phyloP scores from a whole-genome alignment of 768 basidiomycete genomes.

The Rhizopogon salebrosus region DNA sequence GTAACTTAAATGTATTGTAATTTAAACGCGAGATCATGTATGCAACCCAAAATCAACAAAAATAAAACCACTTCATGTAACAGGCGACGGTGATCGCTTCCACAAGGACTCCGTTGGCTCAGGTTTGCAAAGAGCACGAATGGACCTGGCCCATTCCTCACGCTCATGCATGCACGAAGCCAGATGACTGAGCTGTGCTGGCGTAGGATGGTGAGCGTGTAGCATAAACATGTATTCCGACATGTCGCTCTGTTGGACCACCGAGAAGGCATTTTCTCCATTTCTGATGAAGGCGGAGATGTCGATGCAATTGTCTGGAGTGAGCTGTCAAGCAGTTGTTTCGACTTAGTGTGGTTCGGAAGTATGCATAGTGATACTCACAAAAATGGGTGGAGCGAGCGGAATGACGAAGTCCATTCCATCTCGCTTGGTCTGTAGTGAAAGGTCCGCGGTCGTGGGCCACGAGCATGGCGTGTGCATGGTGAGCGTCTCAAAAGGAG shows the following conservation, averaged over 20 bases:
- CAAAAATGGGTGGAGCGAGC: conserved; percentile 27
- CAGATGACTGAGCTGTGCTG: conserved; percentile 33
- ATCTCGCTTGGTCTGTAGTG: conserved; percentile 7
- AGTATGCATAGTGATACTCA: conserved; percentile 26
- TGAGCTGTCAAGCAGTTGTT: conserved; percentile 28
- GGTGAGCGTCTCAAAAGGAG: conserved; percentile 16
- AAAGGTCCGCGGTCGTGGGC: conserved; percentile 31
- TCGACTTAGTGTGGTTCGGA: background rate
- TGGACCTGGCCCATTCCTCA: conserved; percentile 17
- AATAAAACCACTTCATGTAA: background rate
- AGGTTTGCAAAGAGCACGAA: conserved; percentile 12
- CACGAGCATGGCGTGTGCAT: conserved; percentile 33
- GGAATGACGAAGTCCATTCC: conserved; percentile 10
- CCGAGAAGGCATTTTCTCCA: conserved; percentile 39
- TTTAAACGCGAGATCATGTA: background rate
- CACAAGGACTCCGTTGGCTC: background rate
- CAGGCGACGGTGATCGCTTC: background rate
- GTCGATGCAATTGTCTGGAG: conserved; percentile 46
- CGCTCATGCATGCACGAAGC: conserved; percentile 6
- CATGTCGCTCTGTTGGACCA: conserved; percentile 39
- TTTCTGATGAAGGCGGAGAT: conserved; percentile 37
- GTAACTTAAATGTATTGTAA: background rate
- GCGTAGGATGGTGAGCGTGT: conserved; percentile 46
- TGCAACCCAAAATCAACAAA: background rate
- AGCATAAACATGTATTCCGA: conserved; percentile 42